Percentiles rank a stretch among this genome's conserved stretches.
phyloP scores from a whole-genome alignment of 257 asterid genomes.

The Nicotiana benthamiana region DNA sequence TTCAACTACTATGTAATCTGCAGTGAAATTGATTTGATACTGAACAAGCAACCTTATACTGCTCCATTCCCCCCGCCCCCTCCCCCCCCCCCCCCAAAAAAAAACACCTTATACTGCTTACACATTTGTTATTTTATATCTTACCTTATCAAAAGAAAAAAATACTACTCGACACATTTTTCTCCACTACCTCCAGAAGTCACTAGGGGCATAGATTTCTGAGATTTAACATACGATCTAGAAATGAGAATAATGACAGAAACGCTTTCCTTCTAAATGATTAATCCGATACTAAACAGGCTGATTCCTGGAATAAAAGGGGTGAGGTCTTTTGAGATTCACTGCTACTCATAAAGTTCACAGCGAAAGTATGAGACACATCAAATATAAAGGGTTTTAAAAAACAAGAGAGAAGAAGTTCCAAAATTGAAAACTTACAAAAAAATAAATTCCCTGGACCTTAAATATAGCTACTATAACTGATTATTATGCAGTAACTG shows the following conservation, averaged over 20 bases:
- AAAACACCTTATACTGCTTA: no score
- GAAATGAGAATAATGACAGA: neutral
- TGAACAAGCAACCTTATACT: neutral
- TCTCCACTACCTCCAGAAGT: neutral
- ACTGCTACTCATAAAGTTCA: neutral
- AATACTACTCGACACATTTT: neutral
- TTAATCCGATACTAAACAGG: neutral
- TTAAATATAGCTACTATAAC: neutral
- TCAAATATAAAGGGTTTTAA: neutral
- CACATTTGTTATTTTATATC: no score
- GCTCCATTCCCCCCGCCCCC: no score
- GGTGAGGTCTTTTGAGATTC: neutral
- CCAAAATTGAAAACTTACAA: neutral
- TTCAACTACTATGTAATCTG: neutral
- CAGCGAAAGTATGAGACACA: neutral
- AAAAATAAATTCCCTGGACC: neutral
- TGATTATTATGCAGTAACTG: neutral
- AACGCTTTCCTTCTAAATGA: neutral
- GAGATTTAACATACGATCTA: neutral
- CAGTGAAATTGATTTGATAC: neutral
- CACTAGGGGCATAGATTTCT: neutral
- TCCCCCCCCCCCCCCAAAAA: no score
- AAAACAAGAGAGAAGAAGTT: neutral
- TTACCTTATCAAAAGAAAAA: no score
- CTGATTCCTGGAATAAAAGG: neutral